Evolutionary conservation across 2,329 filamentous ascomycete genomes (phyloP).

Genomic region (Anthostomella pinea): DNA sequence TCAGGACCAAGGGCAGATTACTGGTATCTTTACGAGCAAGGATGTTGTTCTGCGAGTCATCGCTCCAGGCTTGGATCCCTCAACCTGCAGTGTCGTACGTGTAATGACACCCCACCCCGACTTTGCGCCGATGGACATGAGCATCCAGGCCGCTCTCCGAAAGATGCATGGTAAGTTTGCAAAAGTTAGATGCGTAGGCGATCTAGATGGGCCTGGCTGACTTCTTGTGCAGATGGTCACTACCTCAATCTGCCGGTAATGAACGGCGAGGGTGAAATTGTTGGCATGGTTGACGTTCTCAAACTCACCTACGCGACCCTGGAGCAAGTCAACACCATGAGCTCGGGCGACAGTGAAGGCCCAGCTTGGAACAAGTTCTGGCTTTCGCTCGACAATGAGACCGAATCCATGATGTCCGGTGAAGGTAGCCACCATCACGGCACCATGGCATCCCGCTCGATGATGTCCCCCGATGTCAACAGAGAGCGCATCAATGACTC

Average conservation of each 20-base stretch:
- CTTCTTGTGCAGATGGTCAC: constrained; percentile 71
- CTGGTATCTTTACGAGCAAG: constrained; percentile 99
- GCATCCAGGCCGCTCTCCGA: constrained; percentile 91
- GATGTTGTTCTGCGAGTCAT: constrained; percentile 98
- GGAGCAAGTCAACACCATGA: constrained; percentile 97
- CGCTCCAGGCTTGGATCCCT: constrained; percentile 89
- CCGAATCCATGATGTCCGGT: constrained; percentile 93
- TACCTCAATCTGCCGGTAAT: constrained; percentile 98
- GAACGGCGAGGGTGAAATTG: constrained; percentile 95
- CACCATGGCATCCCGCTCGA: constrained; percentile 66
- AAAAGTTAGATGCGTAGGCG: background rate
- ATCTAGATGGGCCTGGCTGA: constrained; percentile 12
- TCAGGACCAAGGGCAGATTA: constrained; percentile 95
- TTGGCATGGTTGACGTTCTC: constrained; percentile 98
- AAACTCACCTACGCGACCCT: constrained; percentile 97
- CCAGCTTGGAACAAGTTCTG: constrained; percentile 99
- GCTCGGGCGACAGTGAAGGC: constrained; percentile 81
- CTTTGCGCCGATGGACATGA: constrained; percentile 99
- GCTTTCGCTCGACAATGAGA: constrained; percentile 91
- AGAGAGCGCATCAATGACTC: constrained; percentile 73
- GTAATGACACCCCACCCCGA: constrained; percentile 99
- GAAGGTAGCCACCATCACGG: constrained; percentile 73
- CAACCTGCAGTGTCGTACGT: constrained; percentile 93
- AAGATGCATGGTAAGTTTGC: constrained; percentile 90
- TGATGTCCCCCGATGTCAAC: constrained; percentile 76